Evolutionary conservation across 192 early-diverging fungal species (phyloP).

Genomic region (Gamsiella multidivaricata): DNA sequence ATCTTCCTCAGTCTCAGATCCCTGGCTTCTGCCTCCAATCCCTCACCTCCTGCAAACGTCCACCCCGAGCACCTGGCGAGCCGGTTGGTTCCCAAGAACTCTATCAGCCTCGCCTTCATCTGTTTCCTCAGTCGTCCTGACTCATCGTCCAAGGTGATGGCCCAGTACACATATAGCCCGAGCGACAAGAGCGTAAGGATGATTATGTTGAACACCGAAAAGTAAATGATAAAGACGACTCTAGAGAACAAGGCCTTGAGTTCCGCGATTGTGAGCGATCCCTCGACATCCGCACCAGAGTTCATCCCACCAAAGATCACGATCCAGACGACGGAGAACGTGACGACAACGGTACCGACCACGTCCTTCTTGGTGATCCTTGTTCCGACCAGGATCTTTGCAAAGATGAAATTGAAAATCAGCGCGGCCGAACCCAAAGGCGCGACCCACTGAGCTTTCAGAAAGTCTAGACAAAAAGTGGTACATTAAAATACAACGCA

Average conservation of each 20-base stretch:
- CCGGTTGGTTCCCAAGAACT: conserved; percentile 21
- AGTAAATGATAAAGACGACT: conserved; percentile 63
- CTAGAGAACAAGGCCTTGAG: conserved; percentile 60
- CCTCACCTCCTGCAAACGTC: conserved; percentile 41
- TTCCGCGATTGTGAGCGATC: conserved; percentile 55
- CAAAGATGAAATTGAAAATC: conserved; percentile 73
- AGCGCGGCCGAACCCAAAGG: conserved; percentile 64
- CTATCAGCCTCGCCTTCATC: conserved; percentile 16
- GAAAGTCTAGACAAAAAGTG: conserved; percentile 56
- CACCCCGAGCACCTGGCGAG: conserved; percentile 27
- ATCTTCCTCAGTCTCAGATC: conserved; percentile 54
- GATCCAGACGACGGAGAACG: conserved; percentile 66
- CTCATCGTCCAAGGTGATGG: conserved; percentile 34
- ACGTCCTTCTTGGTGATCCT: conserved; percentile 62
- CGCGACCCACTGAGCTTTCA: conserved; percentile 70
- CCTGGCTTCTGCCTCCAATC: conserved; percentile 13
- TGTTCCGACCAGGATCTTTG: conserved; percentile 65
- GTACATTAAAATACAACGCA: no score
- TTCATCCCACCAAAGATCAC: conserved; percentile 69
- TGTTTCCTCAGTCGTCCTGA: conserved; percentile 39
- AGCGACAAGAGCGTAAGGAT: conserved; percentile 51
- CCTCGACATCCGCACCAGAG: conserved; percentile 61
- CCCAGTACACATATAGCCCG: conserved; percentile 59
- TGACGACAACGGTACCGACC: conserved; percentile 65
- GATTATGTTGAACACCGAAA: conserved; percentile 60